Conservation (phyloP, 2,329 filamentous ascomycete genomes). For the Colletotrichum nymphaeae region DNA sequence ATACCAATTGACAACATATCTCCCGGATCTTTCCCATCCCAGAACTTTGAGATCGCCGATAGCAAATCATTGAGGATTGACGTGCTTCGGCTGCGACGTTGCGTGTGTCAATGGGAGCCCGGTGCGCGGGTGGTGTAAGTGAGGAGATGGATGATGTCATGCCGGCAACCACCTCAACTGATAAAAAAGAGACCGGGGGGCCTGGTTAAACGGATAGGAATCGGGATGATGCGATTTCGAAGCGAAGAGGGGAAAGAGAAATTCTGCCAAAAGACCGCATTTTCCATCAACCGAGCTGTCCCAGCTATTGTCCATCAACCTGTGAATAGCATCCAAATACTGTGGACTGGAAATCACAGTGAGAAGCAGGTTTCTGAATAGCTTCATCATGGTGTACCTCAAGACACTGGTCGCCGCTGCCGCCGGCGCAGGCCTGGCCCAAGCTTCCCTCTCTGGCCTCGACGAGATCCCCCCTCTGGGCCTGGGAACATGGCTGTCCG, state of each 20-base stretch:
- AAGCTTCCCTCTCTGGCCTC: constrained; percentile 18
- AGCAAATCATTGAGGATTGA: background rate
- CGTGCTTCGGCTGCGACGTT: constrained; percentile 16
- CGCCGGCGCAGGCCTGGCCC: constrained; percentile 13
- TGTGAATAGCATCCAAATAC: background rate
- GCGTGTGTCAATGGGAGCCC: constrained; percentile 3
- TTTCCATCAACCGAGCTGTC: background rate
- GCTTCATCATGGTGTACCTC: constrained; percentile 13
- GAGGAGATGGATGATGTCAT: constrained; percentile 34
- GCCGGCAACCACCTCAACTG: background rate
- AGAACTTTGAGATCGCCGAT: background rate
- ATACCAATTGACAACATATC: background rate
- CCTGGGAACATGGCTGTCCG: constrained; percentile 72
- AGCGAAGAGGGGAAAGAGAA: background rate
- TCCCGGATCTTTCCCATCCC: background rate
- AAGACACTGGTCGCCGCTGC: background rate
- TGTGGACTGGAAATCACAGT: too few relatives aligned
- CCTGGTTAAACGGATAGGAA: background rate
- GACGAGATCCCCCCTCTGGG: constrained; percentile 21
- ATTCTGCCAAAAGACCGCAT: background rate
- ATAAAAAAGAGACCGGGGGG: constrained; percentile 3
- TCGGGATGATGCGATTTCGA: constrained; percentile 22
- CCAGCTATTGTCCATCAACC: accelerated
- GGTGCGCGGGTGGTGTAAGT: constrained; percentile 21
- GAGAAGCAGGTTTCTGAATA: background rate